Evolutionary conservation across 2,329 filamentous ascomycete species (phyloP), one percentile per base, ranked within the genome.

Genomic region (Scedosporium dehoogii): DNA sequence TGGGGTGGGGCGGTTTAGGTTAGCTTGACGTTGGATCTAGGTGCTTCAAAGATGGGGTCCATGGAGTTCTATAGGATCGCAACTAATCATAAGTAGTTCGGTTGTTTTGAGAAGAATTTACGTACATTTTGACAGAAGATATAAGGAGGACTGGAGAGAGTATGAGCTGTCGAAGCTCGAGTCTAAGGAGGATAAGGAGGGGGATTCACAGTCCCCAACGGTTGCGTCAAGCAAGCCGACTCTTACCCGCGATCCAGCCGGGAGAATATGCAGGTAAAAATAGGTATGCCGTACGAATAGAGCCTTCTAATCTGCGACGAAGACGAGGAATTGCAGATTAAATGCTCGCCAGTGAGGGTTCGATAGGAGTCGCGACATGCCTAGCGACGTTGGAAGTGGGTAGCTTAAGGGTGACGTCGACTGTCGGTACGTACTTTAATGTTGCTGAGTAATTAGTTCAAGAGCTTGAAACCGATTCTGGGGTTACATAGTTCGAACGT

Each of bases 1-100:
- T 91, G 65, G 21, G 44, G 16, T 2, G 44, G 16, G 3, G n/a
- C n/a, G 44, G 44, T 6, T 48, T 1, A 12, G n/a, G n/a, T 48
- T 48, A 38, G 58, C 9, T 38, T 60, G 38, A 27, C 7, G 4
- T 18, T 23, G 2, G 29, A 33, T 9, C n/a, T 38, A 29, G 42
- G 55, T 16, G 25, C 27, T 16, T 23, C 41, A 9, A 41, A 18
- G 46, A 10, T 18, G n/a, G 14, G 6, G 44, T 48, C 6, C 5
- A 46, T 46, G 18, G 16, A n/a, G 44, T 18, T 48, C 44, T 21
- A 21, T 2, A 48, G 16, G 6, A 21, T 10, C 21, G 44, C 16
- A 4, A 38, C 14, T 46, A 46, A 21, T 48, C 29, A 33, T 9
- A 33, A 1, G 7, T 33, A 33, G 9, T 33, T 33, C 4, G 2